phyloP scores from a whole-genome alignment of 1,139 yeast genomes.

The Lodderomyces oxycetoniae region DNA sequence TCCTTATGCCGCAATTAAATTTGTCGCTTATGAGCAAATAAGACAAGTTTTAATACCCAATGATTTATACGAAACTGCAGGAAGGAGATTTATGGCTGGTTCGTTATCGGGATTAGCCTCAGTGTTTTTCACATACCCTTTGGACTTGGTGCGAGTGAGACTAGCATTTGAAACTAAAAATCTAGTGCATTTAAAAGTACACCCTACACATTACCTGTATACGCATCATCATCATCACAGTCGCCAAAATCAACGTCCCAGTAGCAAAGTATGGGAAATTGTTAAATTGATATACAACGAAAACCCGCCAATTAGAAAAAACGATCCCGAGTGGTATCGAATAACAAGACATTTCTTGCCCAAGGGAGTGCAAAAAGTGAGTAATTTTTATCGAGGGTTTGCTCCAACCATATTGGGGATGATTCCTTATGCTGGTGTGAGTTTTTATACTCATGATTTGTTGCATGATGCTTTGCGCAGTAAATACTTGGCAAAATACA shows the following conservation, averaged over 20 bases:
- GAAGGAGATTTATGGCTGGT: slow-evolving; percentile 81
- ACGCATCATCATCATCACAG: slow-evolving; percentile 28
- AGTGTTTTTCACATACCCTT: slow-evolving; percentile 87
- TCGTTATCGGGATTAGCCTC: slow-evolving; percentile 83
- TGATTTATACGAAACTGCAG: slow-evolving; percentile 69
- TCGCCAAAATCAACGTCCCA: slow-evolving; percentile 42
- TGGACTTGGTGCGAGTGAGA: slow-evolving; percentile 85
- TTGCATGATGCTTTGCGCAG: slow-evolving; percentile 82
- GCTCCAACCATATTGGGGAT: slow-evolving; percentile 91
- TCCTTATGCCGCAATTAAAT: slow-evolving; percentile 96
- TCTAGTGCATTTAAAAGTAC: slow-evolving; percentile 21
- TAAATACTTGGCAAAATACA: slow-evolving; percentile 46
- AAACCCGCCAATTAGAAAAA: slow-evolving; percentile 44
- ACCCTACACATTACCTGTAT: slow-evolving; percentile 20
- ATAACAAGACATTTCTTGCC: slow-evolving; percentile 33
- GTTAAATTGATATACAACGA: slow-evolving; percentile 57
- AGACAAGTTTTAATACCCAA: slow-evolving; percentile 74
- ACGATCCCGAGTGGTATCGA: slow-evolving; percentile 37
- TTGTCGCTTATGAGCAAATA: slow-evolving; percentile 95
- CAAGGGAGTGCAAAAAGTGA: slow-evolving; percentile 33
- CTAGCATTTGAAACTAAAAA: slow-evolving; percentile 79
- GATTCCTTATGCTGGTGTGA: slow-evolving; percentile 97
- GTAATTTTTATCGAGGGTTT: slow-evolving; percentile 91
- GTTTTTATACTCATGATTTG: slow-evolving; percentile 89
- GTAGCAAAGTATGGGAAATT: slow-evolving; percentile 56